Percentiles rank a stretch among this genome's conserved stretches.
Evolutionary conservation across 805 yeast species (phyloP).

Genomic region (Saccharomyces mikatae): DNA sequence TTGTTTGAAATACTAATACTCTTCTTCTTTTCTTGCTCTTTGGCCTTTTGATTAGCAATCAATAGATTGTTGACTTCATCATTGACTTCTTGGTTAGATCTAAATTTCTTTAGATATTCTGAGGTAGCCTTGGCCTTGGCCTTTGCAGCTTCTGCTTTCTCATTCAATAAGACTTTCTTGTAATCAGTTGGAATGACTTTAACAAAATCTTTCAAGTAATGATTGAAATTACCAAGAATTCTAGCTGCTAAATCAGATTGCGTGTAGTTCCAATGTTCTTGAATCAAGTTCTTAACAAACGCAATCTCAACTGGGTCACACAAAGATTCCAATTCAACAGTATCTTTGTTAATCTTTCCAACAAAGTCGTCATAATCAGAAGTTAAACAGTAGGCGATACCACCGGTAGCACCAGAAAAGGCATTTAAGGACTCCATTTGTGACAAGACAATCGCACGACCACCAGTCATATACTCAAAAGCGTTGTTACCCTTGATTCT

Average conservation of each 20-base stretch:
- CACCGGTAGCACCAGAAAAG: constrained; percentile 97
- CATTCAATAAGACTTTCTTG: constrained; percentile 77
- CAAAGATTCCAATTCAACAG: constrained; percentile 70
- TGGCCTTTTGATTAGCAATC: constrained; percentile 22
- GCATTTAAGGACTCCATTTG: constrained; percentile 82
- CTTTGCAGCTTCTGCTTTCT: constrained; percentile 62
- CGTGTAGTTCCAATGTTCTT: constrained; percentile 93
- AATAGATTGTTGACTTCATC: constrained; percentile 65
- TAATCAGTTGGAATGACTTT: constrained; percentile 90
- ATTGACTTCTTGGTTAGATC: constrained; percentile 45
- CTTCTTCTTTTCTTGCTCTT: constrained; percentile 7
- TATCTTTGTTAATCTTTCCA: constrained; percentile 68
- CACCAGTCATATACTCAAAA: constrained; percentile 99
- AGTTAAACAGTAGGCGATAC: constrained; percentile 93
- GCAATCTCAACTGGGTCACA: constrained; percentile 90
- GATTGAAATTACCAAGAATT: constrained; percentile 77
- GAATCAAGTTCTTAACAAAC: constrained; percentile 82
- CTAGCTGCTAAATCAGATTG: constrained; percentile 83
- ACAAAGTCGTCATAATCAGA: constrained; percentile 82
- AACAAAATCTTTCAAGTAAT: constrained; percentile 80
- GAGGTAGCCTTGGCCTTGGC: constrained; percentile 49
- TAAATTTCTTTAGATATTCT: constrained; percentile 58
- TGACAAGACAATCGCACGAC: constrained; percentile 90
- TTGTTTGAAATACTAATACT: constrained; percentile 22
- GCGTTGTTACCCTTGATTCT: constrained; percentile 95